These are phyloP conservation scores for Amanita molliuscula DNA, from an alignment of 768 basidiomycete genomes.

Conservation along the genomic window DNA sequence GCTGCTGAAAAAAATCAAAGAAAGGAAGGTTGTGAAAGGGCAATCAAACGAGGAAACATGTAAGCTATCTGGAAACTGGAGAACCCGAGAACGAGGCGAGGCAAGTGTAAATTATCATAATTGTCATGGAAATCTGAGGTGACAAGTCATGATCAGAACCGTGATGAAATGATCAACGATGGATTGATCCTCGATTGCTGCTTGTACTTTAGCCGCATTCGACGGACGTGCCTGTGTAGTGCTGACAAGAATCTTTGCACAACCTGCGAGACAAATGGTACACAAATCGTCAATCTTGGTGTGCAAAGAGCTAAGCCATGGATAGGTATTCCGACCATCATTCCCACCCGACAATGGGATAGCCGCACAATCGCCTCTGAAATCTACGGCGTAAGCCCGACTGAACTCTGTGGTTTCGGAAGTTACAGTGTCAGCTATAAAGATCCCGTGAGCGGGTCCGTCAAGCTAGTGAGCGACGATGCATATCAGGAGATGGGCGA, in stretches of 20 bases:
- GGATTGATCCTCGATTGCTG: slow-evolving; percentile 70
- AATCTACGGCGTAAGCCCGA: slow-evolving; percentile 29
- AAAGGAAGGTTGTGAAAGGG: slow-evolving; percentile 44
- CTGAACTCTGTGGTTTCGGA: slow-evolving; percentile 29
- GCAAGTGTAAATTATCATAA: slow-evolving; percentile 20
- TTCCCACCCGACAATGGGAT: slow-evolving; percentile 28
- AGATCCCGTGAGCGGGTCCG: slow-evolving; percentile 13
- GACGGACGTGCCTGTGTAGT: slow-evolving; percentile 53
- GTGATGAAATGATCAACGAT: slow-evolving; percentile 47
- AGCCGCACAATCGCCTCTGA: slow-evolving; percentile 42
- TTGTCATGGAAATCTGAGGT: not conserved
- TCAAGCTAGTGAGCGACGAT: slow-evolving; percentile 1
- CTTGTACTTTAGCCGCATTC: slow-evolving; percentile 41
- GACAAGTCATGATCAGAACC: slow-evolving; percentile 10
- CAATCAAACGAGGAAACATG: slow-evolving; percentile 57
- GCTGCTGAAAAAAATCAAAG: slow-evolving; percentile 51
- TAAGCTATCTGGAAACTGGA: slow-evolving; percentile 54
- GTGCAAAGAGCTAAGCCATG: not conserved
- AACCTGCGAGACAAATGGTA: slow-evolving; percentile 15
- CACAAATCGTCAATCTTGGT: not conserved
- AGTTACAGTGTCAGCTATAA: slow-evolving; percentile 28
- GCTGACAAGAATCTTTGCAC: slow-evolving; percentile 60
- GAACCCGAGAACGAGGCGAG: slow-evolving; percentile 31
- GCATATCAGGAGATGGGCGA: slow-evolving; percentile 18
- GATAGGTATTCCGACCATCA: slow-evolving; percentile 24